A percentile compares a stretch with the other conserved stretches of the same genome.
phyloP scores from a whole-genome alignment of 805 yeast species.

The Pichia kluyveri region DNA sequence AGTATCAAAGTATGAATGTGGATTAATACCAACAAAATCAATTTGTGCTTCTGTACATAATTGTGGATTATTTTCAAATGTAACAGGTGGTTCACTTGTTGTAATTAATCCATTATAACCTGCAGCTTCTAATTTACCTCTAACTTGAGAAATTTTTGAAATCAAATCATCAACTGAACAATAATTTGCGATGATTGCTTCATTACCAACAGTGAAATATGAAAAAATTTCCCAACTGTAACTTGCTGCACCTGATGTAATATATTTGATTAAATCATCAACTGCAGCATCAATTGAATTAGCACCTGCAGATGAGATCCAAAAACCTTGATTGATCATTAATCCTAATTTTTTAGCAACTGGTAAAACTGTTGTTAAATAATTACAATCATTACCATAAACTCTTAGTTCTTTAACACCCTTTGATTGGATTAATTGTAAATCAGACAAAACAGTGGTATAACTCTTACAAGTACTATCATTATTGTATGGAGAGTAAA shows the following conservation, averaged over 20 bases:
- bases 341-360: slow-evolving; percentile 51
- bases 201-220: slow-evolving; percentile 78
- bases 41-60: slow-evolving; percentile 64
- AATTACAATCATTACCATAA: slow-evolving; percentile 83
- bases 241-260: slow-evolving; percentile 29
- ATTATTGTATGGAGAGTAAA: slow-evolving; percentile 70
- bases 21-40: slow-evolving; percentile 79
- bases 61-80: slow-evolving; percentile 51
- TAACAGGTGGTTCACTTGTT: slow-evolving; percentile 85
- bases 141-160: slow-evolving; percentile 56
- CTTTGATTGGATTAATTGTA: slow-evolving; percentile 45
- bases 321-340: slow-evolving; percentile 77
- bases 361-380: slow-evolving; percentile 57
- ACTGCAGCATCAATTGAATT: slow-evolving; percentile 61
- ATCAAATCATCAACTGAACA: slow-evolving; percentile 54
- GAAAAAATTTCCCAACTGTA: slow-evolving; percentile 69
- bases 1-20: slow-evolving; percentile 77
- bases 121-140: slow-evolving; percentile 44
- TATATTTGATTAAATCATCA: slow-evolving; percentile 39
- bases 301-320: slow-evolving; percentile 60
- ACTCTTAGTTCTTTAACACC: slow-evolving; percentile 63
- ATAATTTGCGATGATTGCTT: slow-evolving; percentile 63
- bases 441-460: slow-evolving; percentile 46
- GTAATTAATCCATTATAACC: slow-evolving; percentile 75
- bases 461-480: slow-evolving; percentile 60